These are phyloP conservation scores for Uronychia setigera DNA, from an alignment of 73 alveolate species.

Conservation along the genomic window DNA sequence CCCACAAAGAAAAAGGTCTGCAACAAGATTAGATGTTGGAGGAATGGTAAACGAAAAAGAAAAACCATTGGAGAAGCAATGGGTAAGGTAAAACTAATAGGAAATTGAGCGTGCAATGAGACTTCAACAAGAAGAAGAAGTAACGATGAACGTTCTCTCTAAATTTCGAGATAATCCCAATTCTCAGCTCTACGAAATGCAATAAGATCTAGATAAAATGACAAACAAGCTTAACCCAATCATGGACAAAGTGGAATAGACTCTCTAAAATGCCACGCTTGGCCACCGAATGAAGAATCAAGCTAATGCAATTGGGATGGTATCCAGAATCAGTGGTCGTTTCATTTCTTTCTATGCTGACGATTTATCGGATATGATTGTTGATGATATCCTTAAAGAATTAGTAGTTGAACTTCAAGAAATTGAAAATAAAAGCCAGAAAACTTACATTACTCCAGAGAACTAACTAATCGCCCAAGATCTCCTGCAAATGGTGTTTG, in stretches of 20 bases:
- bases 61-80: conserved; percentile 14
- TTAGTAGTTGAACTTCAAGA: conserved; percentile 56
- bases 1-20: no score
- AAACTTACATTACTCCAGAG: conserved; percentile 19
- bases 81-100: background rate
- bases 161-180: conserved; percentile 49
- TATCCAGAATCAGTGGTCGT: conserved; percentile 69
- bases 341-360: conserved; percentile 63
- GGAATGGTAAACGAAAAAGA: background rate
- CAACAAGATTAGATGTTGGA: no score
- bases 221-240: conserved; percentile 52
- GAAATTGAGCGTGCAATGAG: conserved; percentile 17
- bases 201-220: conserved; percentile 33
- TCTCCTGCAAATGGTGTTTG: conserved; percentile 20
- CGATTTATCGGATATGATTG: conserved; percentile 58
- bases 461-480: conserved; percentile 33
- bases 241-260: conserved; percentile 46
- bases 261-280: conserved; percentile 15
- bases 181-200: conserved; percentile 30
- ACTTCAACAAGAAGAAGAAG: conserved; percentile 13
- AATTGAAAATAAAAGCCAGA: conserved; percentile 23
- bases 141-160: background rate
- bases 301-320: conserved; percentile 62
- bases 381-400: conserved; percentile 67
- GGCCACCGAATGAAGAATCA: conserved; percentile 10